Evolutionary conservation across 2,329 filamentous ascomycete species (phyloP).

Genomic region (Colletotrichum chlorophyti): DNA sequence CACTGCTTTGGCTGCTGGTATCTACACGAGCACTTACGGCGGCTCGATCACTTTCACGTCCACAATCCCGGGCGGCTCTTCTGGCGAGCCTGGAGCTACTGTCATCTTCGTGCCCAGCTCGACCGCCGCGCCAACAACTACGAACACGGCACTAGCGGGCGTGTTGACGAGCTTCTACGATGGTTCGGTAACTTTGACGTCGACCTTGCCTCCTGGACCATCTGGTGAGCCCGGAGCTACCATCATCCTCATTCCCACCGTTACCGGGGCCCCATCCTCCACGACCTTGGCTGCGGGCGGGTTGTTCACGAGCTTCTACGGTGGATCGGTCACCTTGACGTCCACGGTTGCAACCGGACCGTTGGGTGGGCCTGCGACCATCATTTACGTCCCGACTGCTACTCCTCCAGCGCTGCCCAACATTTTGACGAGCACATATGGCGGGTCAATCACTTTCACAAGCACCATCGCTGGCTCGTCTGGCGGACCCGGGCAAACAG

Average conservation of each 20-base stretch:
- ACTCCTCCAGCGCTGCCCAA: background rate
- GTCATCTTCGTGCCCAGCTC: constrained; percentile 6
- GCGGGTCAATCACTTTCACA: constrained; percentile 10
- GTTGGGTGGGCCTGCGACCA: background rate
- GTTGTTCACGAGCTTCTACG: constrained; percentile 15
- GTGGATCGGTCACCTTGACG: constrained; percentile 8
- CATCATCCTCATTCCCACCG: constrained; percentile 4
- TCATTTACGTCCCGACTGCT: background rate
- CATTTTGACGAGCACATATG: constrained; percentile 10
- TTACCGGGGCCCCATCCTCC: background rate
- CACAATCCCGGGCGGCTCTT: background rate
- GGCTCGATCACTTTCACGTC: constrained; percentile 15
- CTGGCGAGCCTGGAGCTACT: background rate
- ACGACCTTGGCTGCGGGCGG: background rate
- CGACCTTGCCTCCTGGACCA: background rate
- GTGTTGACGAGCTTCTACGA: constrained; percentile 10
- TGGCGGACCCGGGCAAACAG: background rate
- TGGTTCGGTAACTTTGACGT: background rate
- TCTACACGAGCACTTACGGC: constrained; percentile 17
- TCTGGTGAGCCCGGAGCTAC: constrained; percentile 1
- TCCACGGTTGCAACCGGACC: background rate
- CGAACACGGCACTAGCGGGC: background rate
- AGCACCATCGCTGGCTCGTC: background rate
- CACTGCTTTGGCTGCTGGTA: constrained; percentile 1
- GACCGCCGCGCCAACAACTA: background rate